These are phyloP conservation scores for Suillus alpinus DNA, from an alignment of 768 basidiomycete genomes.

Conservation along the genomic window DNA sequence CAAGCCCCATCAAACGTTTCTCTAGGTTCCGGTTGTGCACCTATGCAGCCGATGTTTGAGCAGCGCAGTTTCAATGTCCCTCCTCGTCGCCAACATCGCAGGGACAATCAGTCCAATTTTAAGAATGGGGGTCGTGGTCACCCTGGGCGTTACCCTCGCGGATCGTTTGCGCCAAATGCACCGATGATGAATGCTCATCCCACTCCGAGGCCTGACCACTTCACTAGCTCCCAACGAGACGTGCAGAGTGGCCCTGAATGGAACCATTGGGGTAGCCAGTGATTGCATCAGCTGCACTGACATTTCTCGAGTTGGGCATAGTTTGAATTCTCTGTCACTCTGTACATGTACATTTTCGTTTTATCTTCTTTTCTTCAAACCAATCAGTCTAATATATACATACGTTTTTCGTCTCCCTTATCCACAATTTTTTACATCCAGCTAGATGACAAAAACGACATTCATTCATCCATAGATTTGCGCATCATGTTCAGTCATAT, in stretches of 20 bases:
- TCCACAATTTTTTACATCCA: constrained; percentile 9
- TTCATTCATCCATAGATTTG: neutral
- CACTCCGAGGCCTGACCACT: neutral
- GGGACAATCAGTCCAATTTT: constrained; percentile 26
- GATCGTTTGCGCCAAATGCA: constrained; percentile 5
- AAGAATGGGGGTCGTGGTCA: constrained; percentile 19
- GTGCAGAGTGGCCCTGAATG: neutral
- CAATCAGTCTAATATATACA: constrained; percentile 8
- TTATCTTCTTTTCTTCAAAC: constrained; percentile 12
- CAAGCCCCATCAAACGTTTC: constrained; percentile 12
- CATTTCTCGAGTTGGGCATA: neutral
- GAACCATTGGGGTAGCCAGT: neutral
- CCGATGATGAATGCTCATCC: neutral
- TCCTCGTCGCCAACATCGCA: constrained; percentile 31
- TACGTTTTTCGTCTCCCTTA: constrained; percentile 6
- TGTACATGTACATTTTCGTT: constrained; percentile 11
- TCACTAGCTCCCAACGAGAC: neutral
- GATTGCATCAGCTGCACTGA: neutral
- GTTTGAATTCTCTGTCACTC: neutral
- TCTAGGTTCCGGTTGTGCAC: constrained; percentile 14
- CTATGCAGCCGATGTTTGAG: constrained; percentile 15
- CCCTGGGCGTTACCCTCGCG: constrained; percentile 19
- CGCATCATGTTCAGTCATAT: neutral
- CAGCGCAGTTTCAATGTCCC: constrained; percentile 24
- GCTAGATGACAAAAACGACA: neutral